phyloP scores from a whole-genome alignment of 768 basidiomycete genomes.

The Pilatotrama ljubarskyi region DNA sequence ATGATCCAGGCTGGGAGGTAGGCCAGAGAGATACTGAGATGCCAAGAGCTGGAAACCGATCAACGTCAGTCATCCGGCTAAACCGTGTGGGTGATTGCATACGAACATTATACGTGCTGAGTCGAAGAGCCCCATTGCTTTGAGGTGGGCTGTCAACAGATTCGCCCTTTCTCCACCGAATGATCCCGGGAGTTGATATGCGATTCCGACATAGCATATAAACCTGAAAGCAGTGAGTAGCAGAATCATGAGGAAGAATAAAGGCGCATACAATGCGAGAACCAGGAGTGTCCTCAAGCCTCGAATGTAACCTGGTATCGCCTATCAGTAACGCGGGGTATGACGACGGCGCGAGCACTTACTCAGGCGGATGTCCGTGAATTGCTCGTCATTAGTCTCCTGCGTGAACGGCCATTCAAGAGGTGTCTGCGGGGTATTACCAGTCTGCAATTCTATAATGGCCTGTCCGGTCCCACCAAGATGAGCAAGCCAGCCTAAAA shows the following conservation, averaged over 20 bases:
- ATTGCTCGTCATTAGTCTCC: conserved; percentile 65
- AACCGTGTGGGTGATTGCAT: background rate
- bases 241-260: too few relatives aligned
- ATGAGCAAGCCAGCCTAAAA: background rate
- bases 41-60: conserved; percentile 50
- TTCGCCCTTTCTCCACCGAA: conserved; percentile 66
- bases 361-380: conserved; percentile 57
- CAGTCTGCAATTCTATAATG: conserved; percentile 68
- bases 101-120: conserved; percentile 63
- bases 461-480: conserved; percentile 43
- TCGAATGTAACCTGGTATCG: conserved; percentile 54
- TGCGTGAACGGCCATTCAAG: conserved; percentile 73
- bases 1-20: conserved; percentile 81
- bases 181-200: conserved; percentile 76
- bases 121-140: conserved; percentile 77
- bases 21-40: conserved; percentile 59
- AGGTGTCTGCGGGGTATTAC: conserved; percentile 54
- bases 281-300: conserved; percentile 64
- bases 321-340: background rate
- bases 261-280: conserved; percentile 56
- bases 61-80: background rate
- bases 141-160: conserved; percentile 68
- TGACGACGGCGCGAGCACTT: conserved; percentile 27
- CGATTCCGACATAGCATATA: conserved; percentile 68
- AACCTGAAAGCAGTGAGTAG: conserved; percentile 44